Evolutionary conservation across 164 flowering plant genomes (phyloP), one percentile per base, ranked within the genome.

Genomic region (Aristolochia californica): DNA sequence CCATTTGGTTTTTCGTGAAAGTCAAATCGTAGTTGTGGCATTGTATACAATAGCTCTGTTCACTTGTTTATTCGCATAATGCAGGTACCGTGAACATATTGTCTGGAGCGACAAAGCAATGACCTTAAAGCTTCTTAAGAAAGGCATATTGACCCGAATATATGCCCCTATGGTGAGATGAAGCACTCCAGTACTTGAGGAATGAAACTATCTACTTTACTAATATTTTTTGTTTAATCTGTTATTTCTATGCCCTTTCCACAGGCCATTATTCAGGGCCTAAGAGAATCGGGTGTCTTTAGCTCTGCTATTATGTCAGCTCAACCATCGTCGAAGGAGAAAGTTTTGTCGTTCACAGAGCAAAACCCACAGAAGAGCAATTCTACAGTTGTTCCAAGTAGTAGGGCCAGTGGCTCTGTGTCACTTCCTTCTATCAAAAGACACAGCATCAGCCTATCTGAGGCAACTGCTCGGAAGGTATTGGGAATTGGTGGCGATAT

Each of bases 131-230:
- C 84, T 90, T 58, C 47, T 89, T 63, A 81, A 81, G 75, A 93
- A 85, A 74, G 96, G 96, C 63, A 85, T 93, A 57, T 68, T 93
- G 66, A 82, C 99, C 54, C 96, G 99, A 65, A 85, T 93, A 48
- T 75, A 85, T 77, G 85, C 95, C 67, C 99, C 96, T 21, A 85
- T 85, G 96, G 99, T 90, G 68, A 72, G 83, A 34, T 34, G 40
- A 34, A 34, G 40, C 40, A 34, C 40, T 34, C 40, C 10, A 34
- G 40, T 34, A 34, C 40, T 34, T 34, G 10, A 9, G 10, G 40
- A 34, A 34, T 28, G 30, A 7, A 7, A 34, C 40, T 34, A 34
- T 7, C 0, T 9, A 34, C 10, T 2, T 34, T 1, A 34, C 10
- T 34, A 34, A 0, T 34, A 2, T 12, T 34, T 2, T 4, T 34